phyloP scores from a whole-genome alignment of 1,284 basidiomycete species.

The Pseudozyma tsukubaensis region DNA sequence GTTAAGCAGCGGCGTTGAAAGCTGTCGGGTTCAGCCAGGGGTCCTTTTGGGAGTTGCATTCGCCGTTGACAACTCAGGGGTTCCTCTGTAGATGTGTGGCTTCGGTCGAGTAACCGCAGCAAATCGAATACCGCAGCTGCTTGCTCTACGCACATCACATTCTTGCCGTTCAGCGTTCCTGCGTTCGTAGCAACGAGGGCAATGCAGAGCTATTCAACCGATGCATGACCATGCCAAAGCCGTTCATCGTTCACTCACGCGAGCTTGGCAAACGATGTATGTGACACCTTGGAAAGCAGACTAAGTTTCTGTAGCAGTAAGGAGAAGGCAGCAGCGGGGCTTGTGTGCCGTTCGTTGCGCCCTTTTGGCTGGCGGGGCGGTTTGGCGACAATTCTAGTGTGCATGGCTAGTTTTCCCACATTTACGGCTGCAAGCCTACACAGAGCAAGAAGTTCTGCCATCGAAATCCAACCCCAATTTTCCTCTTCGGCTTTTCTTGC shows the following conservation, averaged over 20 bases:
- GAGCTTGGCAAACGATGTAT: too few relatives aligned
- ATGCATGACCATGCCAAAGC: too few relatives aligned
- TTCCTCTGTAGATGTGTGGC: background rate
- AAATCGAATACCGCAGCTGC: conserved; percentile 1
- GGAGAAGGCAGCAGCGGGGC: background rate
- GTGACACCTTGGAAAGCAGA: too few relatives aligned
- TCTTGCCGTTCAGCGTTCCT: conserved; percentile 10
- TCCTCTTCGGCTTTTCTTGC: background rate
- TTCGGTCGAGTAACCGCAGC: background rate
- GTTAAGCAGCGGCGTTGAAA: background rate
- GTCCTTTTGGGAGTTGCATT: too few relatives aligned
- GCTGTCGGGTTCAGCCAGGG: conserved; percentile 15
- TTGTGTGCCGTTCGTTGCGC: conserved; percentile 21
- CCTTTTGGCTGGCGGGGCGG: conserved; percentile 6
- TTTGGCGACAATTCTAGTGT: conserved; percentile 10
- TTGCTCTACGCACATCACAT: conserved; percentile 4
- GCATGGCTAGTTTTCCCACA: conserved; percentile 9
- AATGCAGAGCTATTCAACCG: background rate
- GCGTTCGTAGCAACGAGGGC: background rate
- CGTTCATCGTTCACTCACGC: too few relatives aligned
- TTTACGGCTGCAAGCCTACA: conserved; percentile 7
- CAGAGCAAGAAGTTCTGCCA: background rate
- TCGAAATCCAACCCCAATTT: background rate
- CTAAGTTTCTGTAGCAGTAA: too few relatives aligned
- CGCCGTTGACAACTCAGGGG: too few relatives aligned